A percentile compares a stretch with the other conserved stretches of the same genome.
phyloP scores from a whole-genome alignment of 192 early-diverging fungal genomes.

The Gorgonomyces haynaldii region DNA sequence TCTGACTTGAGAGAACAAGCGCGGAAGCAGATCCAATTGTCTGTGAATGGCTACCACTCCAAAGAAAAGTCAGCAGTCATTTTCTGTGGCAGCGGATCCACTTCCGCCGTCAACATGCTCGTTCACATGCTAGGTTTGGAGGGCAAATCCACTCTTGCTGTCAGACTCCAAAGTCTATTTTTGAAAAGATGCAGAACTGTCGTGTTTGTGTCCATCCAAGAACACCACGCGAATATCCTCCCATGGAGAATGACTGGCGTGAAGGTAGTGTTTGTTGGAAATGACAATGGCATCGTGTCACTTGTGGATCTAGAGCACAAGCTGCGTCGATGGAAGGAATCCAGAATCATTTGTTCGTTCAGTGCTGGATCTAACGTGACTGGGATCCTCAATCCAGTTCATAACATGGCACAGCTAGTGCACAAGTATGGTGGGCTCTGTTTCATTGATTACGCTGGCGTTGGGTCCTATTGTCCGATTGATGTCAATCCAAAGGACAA shows the following conservation, averaged over 20 bases:
- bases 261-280: constrained; percentile 20
- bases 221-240: constrained; percentile 35
- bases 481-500: constrained; percentile 2
- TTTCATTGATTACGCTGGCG: constrained; percentile 29
- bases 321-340: neutral
- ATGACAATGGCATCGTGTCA: constrained; percentile 7
- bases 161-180: neutral
- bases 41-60: neutral
- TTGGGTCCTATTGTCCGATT: constrained; percentile 16
- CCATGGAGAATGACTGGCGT: constrained; percentile 28
- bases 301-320: constrained; percentile 13
- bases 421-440: constrained; percentile 22
- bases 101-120: constrained; percentile 6
- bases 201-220: constrained; percentile 31
- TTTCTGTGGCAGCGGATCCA: constrained; percentile 11
- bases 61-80: constrained; percentile 6
- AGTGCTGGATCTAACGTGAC: constrained; percentile 33
- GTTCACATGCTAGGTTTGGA: constrained; percentile 4
- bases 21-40: neutral
- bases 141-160: neutral
- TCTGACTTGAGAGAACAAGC: constrained; percentile 6
- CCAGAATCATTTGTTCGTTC: constrained; percentile 23
- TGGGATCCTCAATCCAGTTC: constrained; percentile 13
- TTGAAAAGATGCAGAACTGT: neutral
- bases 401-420: constrained; percentile 19